A percentile compares a stretch with the other conserved stretches of the same genome.
phyloP scores from a whole-genome alignment of 768 basidiomycete genomes.

The Suillus plorans region DNA sequence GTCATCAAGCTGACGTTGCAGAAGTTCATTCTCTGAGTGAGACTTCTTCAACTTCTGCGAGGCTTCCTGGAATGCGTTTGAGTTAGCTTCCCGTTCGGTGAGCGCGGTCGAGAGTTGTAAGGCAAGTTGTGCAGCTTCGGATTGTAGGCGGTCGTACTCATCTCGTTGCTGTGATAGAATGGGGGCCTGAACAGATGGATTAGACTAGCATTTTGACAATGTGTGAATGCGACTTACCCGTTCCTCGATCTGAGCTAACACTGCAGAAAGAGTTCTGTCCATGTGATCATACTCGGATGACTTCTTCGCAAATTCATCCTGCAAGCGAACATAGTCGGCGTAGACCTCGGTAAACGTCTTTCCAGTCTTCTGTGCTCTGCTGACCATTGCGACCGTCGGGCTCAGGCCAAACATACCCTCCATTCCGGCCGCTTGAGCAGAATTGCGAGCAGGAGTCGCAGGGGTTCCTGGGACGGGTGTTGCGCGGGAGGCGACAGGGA shows the following conservation, averaged over 20 bases:
- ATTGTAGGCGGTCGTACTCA: conserved; percentile 83
- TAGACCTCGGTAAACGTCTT: conserved; percentile 96
- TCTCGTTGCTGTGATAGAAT: conserved; percentile 84
- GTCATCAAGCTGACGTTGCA: conserved; percentile 77
- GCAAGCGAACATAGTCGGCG: conserved; percentile 81
- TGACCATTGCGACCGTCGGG: conserved; percentile 86
- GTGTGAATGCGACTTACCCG: conserved; percentile 44
- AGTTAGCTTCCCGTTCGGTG: conserved; percentile 69
- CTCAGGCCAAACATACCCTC: conserved; percentile 72
- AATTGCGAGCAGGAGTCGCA: conserved; percentile 41
- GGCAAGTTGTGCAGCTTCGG: conserved; percentile 79
- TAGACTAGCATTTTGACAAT: neutral
- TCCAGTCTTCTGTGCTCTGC: conserved; percentile 74
- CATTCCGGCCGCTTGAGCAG: conserved; percentile 38
- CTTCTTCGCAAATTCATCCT: conserved; percentile 79
- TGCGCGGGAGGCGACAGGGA: conserved; percentile 53
- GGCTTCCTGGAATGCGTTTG: conserved; percentile 53
- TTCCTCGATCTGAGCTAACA: conserved; percentile 90
- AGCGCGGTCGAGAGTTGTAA: conserved; percentile 76
- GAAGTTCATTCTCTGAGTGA: conserved; percentile 60
- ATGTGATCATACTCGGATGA: conserved; percentile 82
- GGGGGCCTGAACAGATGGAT: conserved; percentile 64
- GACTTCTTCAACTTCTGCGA: conserved; percentile 62
- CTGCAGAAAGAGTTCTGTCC: conserved; percentile 74
- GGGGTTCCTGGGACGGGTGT: conserved; percentile 37